Percentiles rank a stretch among this genome's conserved stretches.
Evolutionary conservation across 2,329 filamentous ascomycete genomes (phyloP).

Genomic region (Neurospora sp.): DNA sequence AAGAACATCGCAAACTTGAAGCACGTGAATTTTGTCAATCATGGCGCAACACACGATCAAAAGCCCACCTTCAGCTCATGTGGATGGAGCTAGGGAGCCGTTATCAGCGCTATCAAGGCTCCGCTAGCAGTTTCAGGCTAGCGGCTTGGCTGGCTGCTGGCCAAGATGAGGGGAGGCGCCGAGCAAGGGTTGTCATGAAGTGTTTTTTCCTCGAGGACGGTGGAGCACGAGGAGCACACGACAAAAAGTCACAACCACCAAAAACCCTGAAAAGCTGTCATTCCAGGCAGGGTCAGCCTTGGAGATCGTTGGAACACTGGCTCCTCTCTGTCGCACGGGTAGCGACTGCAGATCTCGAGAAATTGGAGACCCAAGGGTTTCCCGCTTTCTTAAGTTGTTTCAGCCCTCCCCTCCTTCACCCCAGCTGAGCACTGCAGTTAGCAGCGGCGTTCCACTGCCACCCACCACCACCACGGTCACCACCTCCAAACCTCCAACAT

Average conservation of each 20-base stretch:
- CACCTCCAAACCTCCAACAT: neutral
- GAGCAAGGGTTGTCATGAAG: neutral
- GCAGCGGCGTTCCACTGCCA: neutral
- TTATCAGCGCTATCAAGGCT: neutral
- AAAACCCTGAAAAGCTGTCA: neutral
- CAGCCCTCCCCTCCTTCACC: neutral
- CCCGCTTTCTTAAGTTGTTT: neutral
- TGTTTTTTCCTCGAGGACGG: neutral
- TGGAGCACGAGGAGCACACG: neutral
- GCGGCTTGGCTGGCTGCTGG: neutral
- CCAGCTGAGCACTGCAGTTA: neutral
- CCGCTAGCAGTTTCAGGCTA: neutral
- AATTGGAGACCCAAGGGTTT: neutral
- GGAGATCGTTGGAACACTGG: neutral
- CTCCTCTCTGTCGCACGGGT: neutral
- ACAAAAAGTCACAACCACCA: neutral
- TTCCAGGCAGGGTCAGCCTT: neutral
- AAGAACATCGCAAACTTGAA: neutral
- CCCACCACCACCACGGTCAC: neutral
- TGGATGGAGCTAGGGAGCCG: neutral
- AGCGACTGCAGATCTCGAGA: neutral
- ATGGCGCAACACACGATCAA: neutral
- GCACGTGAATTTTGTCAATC: neutral
- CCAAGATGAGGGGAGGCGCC: neutral
- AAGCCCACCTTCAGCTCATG: neutral